Evolutionary conservation across 257 asterid species (phyloP).

Genomic region (Rubia yunnanensis): DNA sequence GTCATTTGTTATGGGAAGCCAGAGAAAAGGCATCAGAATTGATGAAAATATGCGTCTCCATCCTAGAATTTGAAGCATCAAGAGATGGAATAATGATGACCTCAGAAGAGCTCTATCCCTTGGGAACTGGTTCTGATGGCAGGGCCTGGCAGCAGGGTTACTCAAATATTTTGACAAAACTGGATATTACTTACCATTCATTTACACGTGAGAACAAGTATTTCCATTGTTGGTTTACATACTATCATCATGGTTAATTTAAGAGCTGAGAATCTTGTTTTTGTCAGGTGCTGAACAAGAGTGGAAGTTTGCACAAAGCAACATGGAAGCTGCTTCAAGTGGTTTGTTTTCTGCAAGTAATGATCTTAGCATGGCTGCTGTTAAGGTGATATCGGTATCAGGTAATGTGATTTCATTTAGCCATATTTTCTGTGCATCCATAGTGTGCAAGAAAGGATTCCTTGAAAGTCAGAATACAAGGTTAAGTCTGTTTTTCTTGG

Average conservation of each 20-base stretch:
- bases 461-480: not conserved
- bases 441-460: not conserved
- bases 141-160: slow-evolving; percentile 84
- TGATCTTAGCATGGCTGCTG: slow-evolving; percentile 72
- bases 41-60: slow-evolving; percentile 71
- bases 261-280: slow-evolving; percentile 8
- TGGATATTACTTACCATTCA: slow-evolving; percentile 79
- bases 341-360: slow-evolving; percentile 70
- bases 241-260: not conserved
- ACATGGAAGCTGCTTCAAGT: slow-evolving; percentile 89
- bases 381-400: slow-evolving; percentile 73
- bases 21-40: slow-evolving; percentile 74
- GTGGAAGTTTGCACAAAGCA: slow-evolving; percentile 83
- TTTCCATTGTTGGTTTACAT: not conserved
- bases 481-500: not conserved
- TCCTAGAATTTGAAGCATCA: slow-evolving; percentile 89
- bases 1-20: slow-evolving; percentile 60
- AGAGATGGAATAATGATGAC: slow-evolving; percentile 69
- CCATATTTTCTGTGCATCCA: not conserved
- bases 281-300: slow-evolving; percentile 91
- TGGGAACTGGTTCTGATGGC: slow-evolving; percentile 53
- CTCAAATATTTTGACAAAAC: slow-evolving; percentile 53
- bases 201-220: slow-evolving; percentile 57
- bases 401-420: slow-evolving; percentile 34
- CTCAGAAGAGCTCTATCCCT: slow-evolving; percentile 40